phyloP scores from a whole-genome alignment of 345 rosid genomes.

The Eucalyptus victrix region DNA sequence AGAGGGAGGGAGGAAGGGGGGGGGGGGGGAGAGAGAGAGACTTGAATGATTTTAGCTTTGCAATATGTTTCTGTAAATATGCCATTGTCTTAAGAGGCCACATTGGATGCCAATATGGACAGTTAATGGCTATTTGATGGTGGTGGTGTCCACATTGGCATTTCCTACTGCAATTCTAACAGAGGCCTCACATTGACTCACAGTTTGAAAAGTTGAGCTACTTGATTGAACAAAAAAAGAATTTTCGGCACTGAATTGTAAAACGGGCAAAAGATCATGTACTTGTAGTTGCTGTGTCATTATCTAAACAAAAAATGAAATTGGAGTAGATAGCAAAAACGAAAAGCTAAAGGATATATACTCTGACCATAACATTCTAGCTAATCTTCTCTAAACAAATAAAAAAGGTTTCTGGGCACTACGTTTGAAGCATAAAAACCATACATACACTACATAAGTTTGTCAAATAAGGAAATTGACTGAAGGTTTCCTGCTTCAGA shows the following conservation, averaged over 20 bases:
- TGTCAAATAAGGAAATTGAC: not conserved
- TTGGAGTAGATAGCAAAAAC: not conserved
- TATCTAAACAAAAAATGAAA: not conserved
- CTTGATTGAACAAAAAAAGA: not conserved
- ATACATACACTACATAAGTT: not conserved
- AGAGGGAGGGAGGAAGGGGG: not conserved
- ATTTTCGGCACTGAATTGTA: not conserved
- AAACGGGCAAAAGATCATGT: not conserved
- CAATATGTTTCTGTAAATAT: not conserved
- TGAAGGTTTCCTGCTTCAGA: not conserved
- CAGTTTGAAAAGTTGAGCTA: not conserved
- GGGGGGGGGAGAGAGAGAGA: not conserved
- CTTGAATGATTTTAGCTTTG: not conserved
- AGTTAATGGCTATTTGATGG: not conserved
- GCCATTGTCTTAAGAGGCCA: not conserved
- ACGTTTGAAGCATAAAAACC: not conserved
- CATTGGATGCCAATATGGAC: not conserved
- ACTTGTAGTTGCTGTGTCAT: not conserved
- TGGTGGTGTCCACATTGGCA: not conserved
- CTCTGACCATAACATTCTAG: not conserved
- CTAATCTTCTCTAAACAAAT: not conserved
- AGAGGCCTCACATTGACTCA: not conserved
- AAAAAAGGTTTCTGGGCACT: not conserved
- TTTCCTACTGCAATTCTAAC: not conserved
- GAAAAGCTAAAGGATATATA: not conserved